Evolutionary conservation across 1,284 basidiomycete genomes (phyloP), one percentile per base, ranked within the genome.

Genomic region (Cutaneotrichosporon sp.): DNA sequence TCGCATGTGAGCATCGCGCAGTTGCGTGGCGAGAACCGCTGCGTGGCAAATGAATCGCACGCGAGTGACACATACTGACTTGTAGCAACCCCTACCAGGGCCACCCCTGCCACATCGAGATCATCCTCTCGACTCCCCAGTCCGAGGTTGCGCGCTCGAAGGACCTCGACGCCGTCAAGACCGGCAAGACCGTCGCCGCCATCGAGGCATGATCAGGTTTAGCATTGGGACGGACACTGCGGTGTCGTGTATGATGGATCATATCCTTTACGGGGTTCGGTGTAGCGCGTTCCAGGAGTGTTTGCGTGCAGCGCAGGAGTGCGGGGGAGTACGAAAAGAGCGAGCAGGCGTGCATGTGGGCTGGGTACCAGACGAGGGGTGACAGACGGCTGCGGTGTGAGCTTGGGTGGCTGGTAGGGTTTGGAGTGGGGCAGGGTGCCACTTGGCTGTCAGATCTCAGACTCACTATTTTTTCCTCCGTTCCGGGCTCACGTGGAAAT

Each of bases 81-180:
- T 2, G 12, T 32, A 72, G 70, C 76, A 89, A 88, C 79, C 86
- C 87, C 49, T 88, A 88, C 81, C 87, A 90, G 78, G 88, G 89
- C 51, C 86, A 88, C 80, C 91, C 90, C 50, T 87, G 85, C 78
- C 96, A 99, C 75, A 87, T 98, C 64, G 96, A 99, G 76, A 78
- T 96, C 74, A 90, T 96, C 75, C 84, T 96, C 60, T 79, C 83
- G 50, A 85, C 84, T 58, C 78, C 82, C 47, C 84, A 86, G 46
- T 83, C 82, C 60, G 85, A 90, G 76, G 89, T 96, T 48, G 87
- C 94, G 79, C 87, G 89, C 75, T 84, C 84, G 72, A 90, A 88
- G 73, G 89, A 92, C 79, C 85, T 87, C 75, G 79, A 79, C 52
- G 72, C 79, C 52, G 65, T 62, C 61, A 74, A 71, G 69, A 73